Base-by-base conservation (phyloP, 768 basidiomycete species). In the Leucocoprinus birnbaumii region DNA sequence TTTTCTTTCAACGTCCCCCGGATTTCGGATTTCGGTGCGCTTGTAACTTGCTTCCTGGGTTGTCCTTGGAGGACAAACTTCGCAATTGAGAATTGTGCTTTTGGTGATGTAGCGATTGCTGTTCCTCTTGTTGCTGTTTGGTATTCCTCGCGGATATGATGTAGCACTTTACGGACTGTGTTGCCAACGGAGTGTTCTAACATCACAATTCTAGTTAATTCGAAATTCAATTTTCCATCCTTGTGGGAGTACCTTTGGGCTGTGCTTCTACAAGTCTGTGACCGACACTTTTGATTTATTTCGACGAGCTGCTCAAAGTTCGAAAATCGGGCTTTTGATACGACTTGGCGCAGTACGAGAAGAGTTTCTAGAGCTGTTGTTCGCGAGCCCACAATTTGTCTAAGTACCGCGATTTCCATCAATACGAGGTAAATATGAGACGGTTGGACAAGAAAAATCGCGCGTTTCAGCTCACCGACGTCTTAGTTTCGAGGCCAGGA, bases 141-240 rank as follows among this genome's bases (percentile, higher is more conserved):
- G 68, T 94, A 95, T 66, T 99, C 97, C 70, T 99, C 97, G 48
- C 94, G 83, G 55, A 99, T 88, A 64, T 97, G 89, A 66, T 95
- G 93, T 24, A 98, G 75, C 21, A 98, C 86, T 64, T 93, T 93
- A 37, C 94, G 85, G 38, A 95, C 88, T 19, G 95, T 95, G 67
- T 98, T 98, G 21, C 94, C 94, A 34, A 97, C 89, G 43, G 94
- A 90, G 65, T 95, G 87, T 67, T 99, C 97, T 98, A 31, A 71
- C 38, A 7, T 52, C 57, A 41, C 16, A 19, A 1, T 11, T 19
- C 27, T 40, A 16, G 34, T 14, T 14, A 45, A 31, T 19, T 45
- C 34, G 54, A 31, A 44, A 44, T 14, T 14, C 2, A 24, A 18
- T 24, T 7, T 8, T 25, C 4, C 14, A n/a, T 16, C 24, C 5